Evolutionary conservation across 495 filamentous ascomycete genomes (phyloP), one percentile per base, ranked within the genome.

Genomic region (Penicillium subrubescens): DNA sequence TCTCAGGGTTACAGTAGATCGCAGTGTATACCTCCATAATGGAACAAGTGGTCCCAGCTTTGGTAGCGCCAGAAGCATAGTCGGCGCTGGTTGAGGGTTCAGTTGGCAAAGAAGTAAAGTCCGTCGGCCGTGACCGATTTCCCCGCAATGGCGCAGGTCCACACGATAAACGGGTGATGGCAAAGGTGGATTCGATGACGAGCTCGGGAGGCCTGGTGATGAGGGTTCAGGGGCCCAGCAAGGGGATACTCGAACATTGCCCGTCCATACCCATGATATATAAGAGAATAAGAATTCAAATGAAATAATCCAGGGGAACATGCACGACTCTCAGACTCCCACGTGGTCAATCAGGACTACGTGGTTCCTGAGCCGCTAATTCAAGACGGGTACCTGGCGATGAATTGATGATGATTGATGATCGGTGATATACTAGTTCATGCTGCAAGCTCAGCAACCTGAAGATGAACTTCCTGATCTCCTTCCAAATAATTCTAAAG

Each of bases 101-200:
- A 37, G 57, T 60, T 58, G 48, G 48, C 15, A 31, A n/a, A 52
- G 27, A 52, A 52, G 48, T 52, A 8, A 17, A 37, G 34, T 23
- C 34, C 60, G 57, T 35, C 21, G 62, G 61, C n/a, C 46, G 68
- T 61, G 61, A 33, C 59, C 29, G 33, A 29, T 63, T 73, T 73
- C 71, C 71, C 71, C 71, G 71, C 71, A 73, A 73, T 70, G 25
- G 43, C 55, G 64, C 51, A 34, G 61, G 51, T 67, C 61, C 61
- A 61, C 61, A 61, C 17, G 21, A 58, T 57, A 64, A 46, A 46
- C 65, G 62, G 33, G 46, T 44, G 37, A 52, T 64, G 57, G 61
- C 61, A 59, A 68, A 61, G 55, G 61, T 54, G 58, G 54, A 54
- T 51, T 53, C 50, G 59, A 71, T 71, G 65, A 64, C 68, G 68